Evolutionary conservation across 805 yeast genomes (phyloP).

Genomic region (Metschnikowia dekortorum): DNA sequence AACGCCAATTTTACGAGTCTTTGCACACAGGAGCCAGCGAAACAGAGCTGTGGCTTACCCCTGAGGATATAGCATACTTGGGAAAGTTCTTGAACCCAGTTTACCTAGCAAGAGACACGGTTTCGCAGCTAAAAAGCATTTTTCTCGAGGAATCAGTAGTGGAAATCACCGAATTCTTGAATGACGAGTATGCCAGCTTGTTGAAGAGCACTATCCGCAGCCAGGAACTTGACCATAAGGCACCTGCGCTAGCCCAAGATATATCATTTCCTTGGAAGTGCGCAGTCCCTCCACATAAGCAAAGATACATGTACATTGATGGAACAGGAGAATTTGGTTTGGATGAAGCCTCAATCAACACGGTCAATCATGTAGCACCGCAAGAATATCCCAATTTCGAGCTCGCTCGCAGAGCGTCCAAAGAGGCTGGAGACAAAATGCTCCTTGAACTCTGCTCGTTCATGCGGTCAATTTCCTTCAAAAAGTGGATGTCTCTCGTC

Average conservation of each 20-base stretch:
- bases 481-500: constrained; percentile 60
- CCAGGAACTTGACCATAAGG: constrained; percentile 55
- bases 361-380: constrained; percentile 32
- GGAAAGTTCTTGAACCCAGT: constrained; percentile 51
- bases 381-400: constrained; percentile 57
- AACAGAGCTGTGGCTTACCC: constrained; percentile 10
- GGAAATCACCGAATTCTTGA: constrained; percentile 61
- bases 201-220: constrained; percentile 48
- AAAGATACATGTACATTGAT: constrained; percentile 78
- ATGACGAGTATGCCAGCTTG: constrained; percentile 44
- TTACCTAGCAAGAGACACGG: constrained; percentile 34
- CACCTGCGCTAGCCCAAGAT: constrained; percentile 55
- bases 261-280: constrained; percentile 77
- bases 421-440: constrained; percentile 28
- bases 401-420: constrained; percentile 20
- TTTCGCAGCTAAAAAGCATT: constrained; percentile 36
- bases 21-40: constrained; percentile 7
- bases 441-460: constrained; percentile 55
- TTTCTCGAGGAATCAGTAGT: constrained; percentile 70
- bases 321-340: constrained; percentile 45
- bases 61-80: constrained; percentile 48
- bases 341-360: constrained; percentile 28
- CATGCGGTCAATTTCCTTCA: constrained; percentile 57
- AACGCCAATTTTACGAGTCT: constrained; percentile 28
- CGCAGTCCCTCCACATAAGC: constrained; percentile 92